A percentile compares a stretch with the other conserved stretches of the same genome.
Conservation (phyloP, 495 filamentous ascomycete genomes). For the Staphylotrichum tortipilum region DNA sequence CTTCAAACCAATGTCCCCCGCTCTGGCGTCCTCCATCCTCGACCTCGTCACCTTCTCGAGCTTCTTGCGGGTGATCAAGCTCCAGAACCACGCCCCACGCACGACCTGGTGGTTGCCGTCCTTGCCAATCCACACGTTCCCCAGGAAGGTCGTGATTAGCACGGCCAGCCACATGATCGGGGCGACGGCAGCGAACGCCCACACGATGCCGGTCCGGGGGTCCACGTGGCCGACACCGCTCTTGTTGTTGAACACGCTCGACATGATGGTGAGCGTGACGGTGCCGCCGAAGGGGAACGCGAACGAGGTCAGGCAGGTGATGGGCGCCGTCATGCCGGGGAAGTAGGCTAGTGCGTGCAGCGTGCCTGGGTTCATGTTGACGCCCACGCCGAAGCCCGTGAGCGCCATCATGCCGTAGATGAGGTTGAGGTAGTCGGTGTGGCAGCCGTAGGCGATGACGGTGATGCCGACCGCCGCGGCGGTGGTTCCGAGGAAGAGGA, state of each 20-base stretch:
- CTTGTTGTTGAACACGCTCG: slow-evolving; percentile 52
- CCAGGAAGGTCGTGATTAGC: slow-evolving; percentile 36
- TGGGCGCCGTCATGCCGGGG: slow-evolving; percentile 40
- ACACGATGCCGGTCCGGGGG: slow-evolving; percentile 42
- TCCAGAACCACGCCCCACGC: slow-evolving; percentile 17
- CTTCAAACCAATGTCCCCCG: background rate
- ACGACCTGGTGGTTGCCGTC: slow-evolving; percentile 20
- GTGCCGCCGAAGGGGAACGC: slow-evolving; percentile 50
- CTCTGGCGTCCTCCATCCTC: slow-evolving; percentile 8
- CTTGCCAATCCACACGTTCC: slow-evolving; percentile 45
- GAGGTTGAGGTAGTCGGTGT: slow-evolving; percentile 25
- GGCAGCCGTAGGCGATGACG: slow-evolving; percentile 41
- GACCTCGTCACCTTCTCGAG: slow-evolving; percentile 21
- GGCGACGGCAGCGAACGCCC: slow-evolving; percentile 47
- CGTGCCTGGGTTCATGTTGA: slow-evolving; percentile 25
- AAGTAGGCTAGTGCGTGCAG: slow-evolving; percentile 50
- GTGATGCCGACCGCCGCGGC: slow-evolving; percentile 40
- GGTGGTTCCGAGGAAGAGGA: slow-evolving; percentile 42
- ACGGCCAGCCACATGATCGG: slow-evolving; percentile 43
- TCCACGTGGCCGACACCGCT: slow-evolving; percentile 11
- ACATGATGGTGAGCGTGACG: slow-evolving; percentile 50
- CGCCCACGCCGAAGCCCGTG: slow-evolving; percentile 50
- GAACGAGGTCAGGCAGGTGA: slow-evolving; percentile 45
- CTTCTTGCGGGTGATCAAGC: slow-evolving; percentile 10
- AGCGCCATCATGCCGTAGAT: slow-evolving; percentile 55